phyloP scores from a whole-genome alignment of 169 alveolate species.

The Theileria luwenshuni region DNA sequence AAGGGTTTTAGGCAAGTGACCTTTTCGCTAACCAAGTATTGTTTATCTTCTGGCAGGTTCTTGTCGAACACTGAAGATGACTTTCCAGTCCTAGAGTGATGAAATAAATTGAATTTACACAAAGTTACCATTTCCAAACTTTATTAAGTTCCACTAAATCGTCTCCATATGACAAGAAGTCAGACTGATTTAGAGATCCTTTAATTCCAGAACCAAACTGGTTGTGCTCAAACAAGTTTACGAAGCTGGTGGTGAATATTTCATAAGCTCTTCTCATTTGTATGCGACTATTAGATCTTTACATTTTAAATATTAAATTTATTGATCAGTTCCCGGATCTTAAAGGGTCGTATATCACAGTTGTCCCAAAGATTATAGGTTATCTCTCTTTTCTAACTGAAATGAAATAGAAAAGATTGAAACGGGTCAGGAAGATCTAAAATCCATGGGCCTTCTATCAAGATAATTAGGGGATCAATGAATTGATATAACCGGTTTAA shows the following conservation, averaged over 20 bases:
- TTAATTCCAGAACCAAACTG: conserved; percentile 18
- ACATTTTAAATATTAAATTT: conserved; percentile 8
- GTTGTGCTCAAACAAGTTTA: conserved; percentile 37
- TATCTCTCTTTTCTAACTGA: too few relatives aligned
- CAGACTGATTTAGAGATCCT: conserved; percentile 51
- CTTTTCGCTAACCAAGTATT: conserved; percentile 26
- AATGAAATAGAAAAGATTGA: too few relatives aligned
- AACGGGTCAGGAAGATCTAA: too few relatives aligned
- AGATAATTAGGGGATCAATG: too few relatives aligned
- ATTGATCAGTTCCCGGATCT: too few relatives aligned
- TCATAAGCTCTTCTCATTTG: conserved; percentile 53
- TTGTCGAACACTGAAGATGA: conserved; percentile 7
- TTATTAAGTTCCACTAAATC: conserved; percentile 17
- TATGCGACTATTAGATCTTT: neutral
- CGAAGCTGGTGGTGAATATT: conserved; percentile 23
- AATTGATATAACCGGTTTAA: too few relatives aligned
- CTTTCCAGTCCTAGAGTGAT: conserved; percentile 28
- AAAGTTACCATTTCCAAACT: conserved; percentile 62
- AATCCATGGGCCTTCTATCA: too few relatives aligned
- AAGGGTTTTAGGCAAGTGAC: conserved; percentile 24
- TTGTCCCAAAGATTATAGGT: too few relatives aligned
- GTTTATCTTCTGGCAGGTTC: conserved; percentile 44
- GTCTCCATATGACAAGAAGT: conserved; percentile 54
- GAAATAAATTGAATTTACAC: neutral
- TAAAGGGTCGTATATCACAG: too few relatives aligned